phyloP scores from a whole-genome alignment of 2,329 filamentous ascomycete species.

The Arthrobotrys musiformis region DNA sequence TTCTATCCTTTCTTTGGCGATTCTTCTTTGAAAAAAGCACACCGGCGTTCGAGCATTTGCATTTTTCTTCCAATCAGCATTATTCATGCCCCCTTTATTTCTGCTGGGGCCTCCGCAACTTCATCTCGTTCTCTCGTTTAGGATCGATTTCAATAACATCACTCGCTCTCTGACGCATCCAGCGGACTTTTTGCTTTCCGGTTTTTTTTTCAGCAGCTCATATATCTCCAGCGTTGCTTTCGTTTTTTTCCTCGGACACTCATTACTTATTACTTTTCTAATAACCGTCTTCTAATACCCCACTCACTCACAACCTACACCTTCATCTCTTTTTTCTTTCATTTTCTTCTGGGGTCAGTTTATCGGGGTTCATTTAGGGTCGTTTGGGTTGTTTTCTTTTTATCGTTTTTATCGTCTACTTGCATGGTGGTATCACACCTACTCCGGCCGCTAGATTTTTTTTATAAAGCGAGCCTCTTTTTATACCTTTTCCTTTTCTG shows the following conservation, averaged over 20 bases:
- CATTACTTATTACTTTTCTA: constrained; percentile 8
- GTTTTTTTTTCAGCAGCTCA: background rate
- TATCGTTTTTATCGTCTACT: background rate
- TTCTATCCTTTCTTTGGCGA: constrained; percentile 35
- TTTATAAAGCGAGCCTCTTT: constrained; percentile 31
- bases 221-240: background rate
- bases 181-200: background rate
- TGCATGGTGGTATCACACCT: background rate
- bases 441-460: constrained; percentile 23
- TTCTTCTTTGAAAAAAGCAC: constrained; percentile 48
- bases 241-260: background rate
- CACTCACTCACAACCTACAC: background rate
- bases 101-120: background rate
- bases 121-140: background rate
- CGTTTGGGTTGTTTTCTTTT: background rate
- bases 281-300: constrained; percentile 6
- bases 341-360: background rate
- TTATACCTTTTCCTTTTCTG: background rate
- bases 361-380: constrained; percentile 4
- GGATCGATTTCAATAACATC: background rate
- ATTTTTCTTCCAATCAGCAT: constrained; percentile 19
- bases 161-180: background rate
- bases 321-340: background rate
- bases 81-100: constrained; percentile 1
- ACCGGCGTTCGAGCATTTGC: constrained; percentile 41